Conservation (phyloP, 1,284 basidiomycete genomes). For the Moniliophthora roreri region DNA sequence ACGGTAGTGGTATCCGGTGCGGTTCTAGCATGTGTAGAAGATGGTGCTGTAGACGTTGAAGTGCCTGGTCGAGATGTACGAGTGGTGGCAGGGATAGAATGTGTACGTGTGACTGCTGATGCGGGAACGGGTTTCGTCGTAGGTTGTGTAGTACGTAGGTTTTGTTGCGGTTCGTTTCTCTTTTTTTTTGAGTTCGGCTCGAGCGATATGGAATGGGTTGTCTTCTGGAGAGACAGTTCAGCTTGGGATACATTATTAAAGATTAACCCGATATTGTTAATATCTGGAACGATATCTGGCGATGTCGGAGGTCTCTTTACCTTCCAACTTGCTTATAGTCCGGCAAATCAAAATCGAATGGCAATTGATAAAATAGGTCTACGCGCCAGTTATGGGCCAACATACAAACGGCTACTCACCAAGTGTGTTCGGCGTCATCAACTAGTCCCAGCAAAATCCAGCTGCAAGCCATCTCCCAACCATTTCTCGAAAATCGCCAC, state of each 20-base stretch:
- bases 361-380: conserved; percentile 54
- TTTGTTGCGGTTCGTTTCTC: conserved; percentile 1
- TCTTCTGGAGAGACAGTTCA: conserved; percentile 17
- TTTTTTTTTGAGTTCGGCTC: background rate
- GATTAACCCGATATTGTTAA: conserved; percentile 24
- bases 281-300: conserved; percentile 25
- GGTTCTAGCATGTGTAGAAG: background rate
- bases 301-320: conserved; percentile 32
- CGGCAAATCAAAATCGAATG: conserved; percentile 54
- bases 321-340: conserved; percentile 55
- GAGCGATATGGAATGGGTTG: conserved; percentile 21
- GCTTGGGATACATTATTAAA: background rate
- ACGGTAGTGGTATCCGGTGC: background rate
- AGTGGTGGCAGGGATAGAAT: background rate
- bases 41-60: conserved; percentile 1
- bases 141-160: background rate
- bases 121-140: conserved; percentile 9
- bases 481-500: no score
- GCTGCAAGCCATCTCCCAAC: conserved; percentile 35
- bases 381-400: conserved; percentile 5
- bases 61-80: conserved; percentile 7
- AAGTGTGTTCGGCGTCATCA: conserved; percentile 69
- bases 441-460: conserved; percentile 70
- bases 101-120: conserved; percentile 3
- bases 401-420: conserved; percentile 40